Evolutionary conservation across 495 filamentous ascomycete species (phyloP).

Genomic region (Aspergillus haitiensis): DNA sequence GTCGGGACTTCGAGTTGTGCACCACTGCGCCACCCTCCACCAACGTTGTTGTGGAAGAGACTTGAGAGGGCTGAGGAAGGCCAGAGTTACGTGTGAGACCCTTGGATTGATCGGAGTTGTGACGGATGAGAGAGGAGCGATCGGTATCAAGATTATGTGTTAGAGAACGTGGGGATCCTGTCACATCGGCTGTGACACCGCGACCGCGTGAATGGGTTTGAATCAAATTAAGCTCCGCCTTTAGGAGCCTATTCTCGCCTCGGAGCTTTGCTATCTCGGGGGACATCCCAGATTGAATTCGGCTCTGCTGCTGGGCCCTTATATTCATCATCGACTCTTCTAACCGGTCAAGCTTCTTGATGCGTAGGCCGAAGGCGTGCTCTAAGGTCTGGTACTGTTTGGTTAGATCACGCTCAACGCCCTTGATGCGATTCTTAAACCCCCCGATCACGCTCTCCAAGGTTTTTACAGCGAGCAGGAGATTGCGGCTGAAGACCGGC

Average conservation of each 20-base stretch:
- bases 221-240: slow-evolving; percentile 77
- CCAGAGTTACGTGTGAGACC: slow-evolving; percentile 34
- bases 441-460: slow-evolving; percentile 78
- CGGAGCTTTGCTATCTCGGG: slow-evolving; percentile 69
- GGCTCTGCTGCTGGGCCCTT: slow-evolving; percentile 37
- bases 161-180: slow-evolving; percentile 32
- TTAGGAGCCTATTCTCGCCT: slow-evolving; percentile 77
- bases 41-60: slow-evolving; percentile 36
- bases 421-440: slow-evolving; percentile 77
- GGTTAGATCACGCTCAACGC: slow-evolving; percentile 83
- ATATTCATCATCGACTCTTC: slow-evolving; percentile 67
- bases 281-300: slow-evolving; percentile 47
- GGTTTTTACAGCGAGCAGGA: slow-evolving; percentile 81
- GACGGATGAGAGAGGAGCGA: slow-evolving; percentile 49
- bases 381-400: slow-evolving; percentile 89
- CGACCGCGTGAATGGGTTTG: slow-evolving; percentile 51
- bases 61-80: slow-evolving; percentile 39
- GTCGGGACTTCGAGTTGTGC: slow-evolving; percentile 33
- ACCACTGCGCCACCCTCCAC: slow-evolving; percentile 36
- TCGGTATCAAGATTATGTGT: slow-evolving; percentile 26
- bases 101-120: slow-evolving; percentile 44
- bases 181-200: slow-evolving; percentile 30
- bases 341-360: slow-evolving; percentile 83
- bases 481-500: slow-evolving; percentile 83
- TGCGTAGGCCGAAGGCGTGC: slow-evolving; percentile 70